A percentile compares a stretch with the other conserved stretches of the same genome.
phyloP scores from a whole-genome alignment of 2,329 filamentous ascomycete species.

The Cercospora sp. region DNA sequence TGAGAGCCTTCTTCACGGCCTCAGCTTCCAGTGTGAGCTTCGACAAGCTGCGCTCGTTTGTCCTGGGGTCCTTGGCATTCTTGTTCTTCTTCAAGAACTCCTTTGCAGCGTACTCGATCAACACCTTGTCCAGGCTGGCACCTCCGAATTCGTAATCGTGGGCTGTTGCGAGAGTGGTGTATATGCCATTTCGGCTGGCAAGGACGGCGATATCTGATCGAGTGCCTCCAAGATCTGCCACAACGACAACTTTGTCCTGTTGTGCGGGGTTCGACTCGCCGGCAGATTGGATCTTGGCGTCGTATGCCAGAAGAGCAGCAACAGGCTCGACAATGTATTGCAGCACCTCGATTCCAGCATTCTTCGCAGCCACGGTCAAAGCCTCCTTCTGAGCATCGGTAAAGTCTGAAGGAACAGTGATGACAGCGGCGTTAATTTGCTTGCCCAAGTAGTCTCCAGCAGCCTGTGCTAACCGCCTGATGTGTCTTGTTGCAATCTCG shows the following conservation, averaged over 20 bases:
- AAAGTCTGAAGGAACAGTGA: slow-evolving; percentile 94
- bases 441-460: slow-evolving; percentile 92
- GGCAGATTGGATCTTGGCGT: slow-evolving; percentile 56
- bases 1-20: slow-evolving; percentile 86
- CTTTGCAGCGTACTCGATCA: slow-evolving; percentile 96
- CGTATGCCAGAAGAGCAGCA: slow-evolving; percentile 84
- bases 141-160: slow-evolving; percentile 96
- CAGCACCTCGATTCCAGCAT: slow-evolving; percentile 81
- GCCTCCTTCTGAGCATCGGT: slow-evolving; percentile 81
- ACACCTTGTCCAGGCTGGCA: slow-evolving; percentile 78
- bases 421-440: slow-evolving; percentile 88
- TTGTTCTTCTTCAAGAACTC: slow-evolving; percentile 98
- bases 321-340: slow-evolving; percentile 92
- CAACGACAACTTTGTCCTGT: slow-evolving; percentile 84
- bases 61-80: slow-evolving; percentile 69
- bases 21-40: slow-evolving; percentile 93
- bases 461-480: slow-evolving; percentile 76
- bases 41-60: slow-evolving; percentile 76
- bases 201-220: slow-evolving; percentile 89
- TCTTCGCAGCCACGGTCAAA: slow-evolving; percentile 72
- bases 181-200: slow-evolving; percentile 90
- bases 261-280: slow-evolving; percentile 67
- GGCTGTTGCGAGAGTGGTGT: slow-evolving; percentile 87
- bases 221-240: slow-evolving; percentile 89
- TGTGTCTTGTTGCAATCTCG: slow-evolving; percentile 80